These are phyloP conservation scores for Fraxinus cuspidata DNA, from an alignment of 257 asterid species.

Conservation along the genomic window DNA sequence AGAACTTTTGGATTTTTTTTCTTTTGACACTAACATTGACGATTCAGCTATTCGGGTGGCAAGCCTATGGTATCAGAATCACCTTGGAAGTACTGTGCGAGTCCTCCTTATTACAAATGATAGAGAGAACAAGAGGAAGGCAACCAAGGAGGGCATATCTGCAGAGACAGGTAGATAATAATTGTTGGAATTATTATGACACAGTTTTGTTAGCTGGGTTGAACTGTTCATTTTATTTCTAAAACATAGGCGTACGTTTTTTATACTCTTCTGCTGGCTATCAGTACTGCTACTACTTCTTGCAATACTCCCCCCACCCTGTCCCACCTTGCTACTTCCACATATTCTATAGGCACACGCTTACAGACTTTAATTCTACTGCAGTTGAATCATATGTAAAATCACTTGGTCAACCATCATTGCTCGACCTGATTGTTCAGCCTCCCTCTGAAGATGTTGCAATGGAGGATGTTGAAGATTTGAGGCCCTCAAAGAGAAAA, in stretches of 20 bases:
- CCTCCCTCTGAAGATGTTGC: slow-evolving; percentile 67
- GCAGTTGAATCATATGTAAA: slow-evolving; percentile 95
- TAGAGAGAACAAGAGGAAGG: slow-evolving; percentile 84
- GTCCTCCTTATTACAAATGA: slow-evolving; percentile 89
- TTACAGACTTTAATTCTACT: slow-evolving; percentile 27
- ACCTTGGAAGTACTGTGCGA: slow-evolving; percentile 59
- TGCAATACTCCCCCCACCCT: neutral
- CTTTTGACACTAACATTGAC: slow-evolving; percentile 24
- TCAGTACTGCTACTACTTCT: neutral
- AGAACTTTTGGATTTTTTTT: slow-evolving; percentile 2
- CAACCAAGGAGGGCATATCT: slow-evolving; percentile 71
- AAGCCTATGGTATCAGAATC: slow-evolving; percentile 91
- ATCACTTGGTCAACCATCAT: slow-evolving; percentile 78
- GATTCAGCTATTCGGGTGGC: slow-evolving; percentile 91
- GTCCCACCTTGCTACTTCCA: neutral
- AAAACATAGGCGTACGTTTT: slow-evolving; percentile 10
- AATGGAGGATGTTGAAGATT: slow-evolving; percentile 90
- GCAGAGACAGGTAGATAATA: slow-evolving; percentile 77
- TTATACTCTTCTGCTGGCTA: slow-evolving; percentile 14
- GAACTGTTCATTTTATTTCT: neutral
- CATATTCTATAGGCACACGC: slow-evolving; percentile 15
- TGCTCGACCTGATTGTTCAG: slow-evolving; percentile 92
- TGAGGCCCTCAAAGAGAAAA: slow-evolving; percentile 91
- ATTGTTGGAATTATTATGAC: slow-evolving; percentile 16
- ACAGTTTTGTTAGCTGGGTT: slow-evolving; percentile 7